Percentiles rank a stretch among this genome's conserved stretches.
Evolutionary conservation across 352 stramenopile genomes (phyloP).

Genomic region (Pythium periplocum): DNA sequence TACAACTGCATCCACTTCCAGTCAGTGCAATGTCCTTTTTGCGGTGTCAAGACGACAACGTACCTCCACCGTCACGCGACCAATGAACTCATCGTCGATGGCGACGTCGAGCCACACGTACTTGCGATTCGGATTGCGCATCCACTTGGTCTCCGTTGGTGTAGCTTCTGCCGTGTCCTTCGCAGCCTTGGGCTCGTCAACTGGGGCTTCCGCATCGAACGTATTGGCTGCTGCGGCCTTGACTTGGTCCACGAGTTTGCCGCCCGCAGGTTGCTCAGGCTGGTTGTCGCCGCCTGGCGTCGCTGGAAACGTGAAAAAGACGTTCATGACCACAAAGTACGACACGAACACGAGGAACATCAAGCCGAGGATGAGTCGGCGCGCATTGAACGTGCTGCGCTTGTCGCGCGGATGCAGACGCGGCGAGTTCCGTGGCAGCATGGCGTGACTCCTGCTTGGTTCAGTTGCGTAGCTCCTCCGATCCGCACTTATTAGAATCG

Average conservation of each 20-base stretch:
- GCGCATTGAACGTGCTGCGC: slow-evolving; percentile 25
- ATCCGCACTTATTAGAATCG: too few relatives aligned
- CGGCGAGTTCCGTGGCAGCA: slow-evolving; percentile 29
- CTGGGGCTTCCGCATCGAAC: neutral
- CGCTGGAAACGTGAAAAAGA: slow-evolving; percentile 48
- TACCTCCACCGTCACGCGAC: slow-evolving; percentile 72
- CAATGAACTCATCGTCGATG: slow-evolving; percentile 67
- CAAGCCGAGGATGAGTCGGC: slow-evolving; percentile 45
- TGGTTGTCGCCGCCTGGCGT: neutral
- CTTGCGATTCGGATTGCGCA: slow-evolving; percentile 57
- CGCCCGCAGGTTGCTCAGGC: neutral
- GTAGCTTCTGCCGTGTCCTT: neutral
- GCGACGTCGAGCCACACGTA: slow-evolving; percentile 86
- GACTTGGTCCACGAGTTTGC: neutral
- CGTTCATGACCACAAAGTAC: slow-evolving; percentile 65
- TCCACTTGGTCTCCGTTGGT: slow-evolving; percentile 22
- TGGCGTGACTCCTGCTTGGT: slow-evolving; percentile 1
- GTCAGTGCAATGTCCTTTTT: neutral
- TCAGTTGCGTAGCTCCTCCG: too few relatives aligned
- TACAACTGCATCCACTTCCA: slow-evolving; percentile 60
- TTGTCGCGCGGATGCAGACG: slow-evolving; percentile 1
- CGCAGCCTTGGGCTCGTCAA: neutral
- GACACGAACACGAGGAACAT: slow-evolving; percentile 53
- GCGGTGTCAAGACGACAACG: too few relatives aligned
- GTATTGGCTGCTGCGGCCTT: slow-evolving; percentile 1